Base-by-base conservation (phyloP, 1,284 basidiomycete species). In the Cutaneotrichosporon arboriforme region DNA sequence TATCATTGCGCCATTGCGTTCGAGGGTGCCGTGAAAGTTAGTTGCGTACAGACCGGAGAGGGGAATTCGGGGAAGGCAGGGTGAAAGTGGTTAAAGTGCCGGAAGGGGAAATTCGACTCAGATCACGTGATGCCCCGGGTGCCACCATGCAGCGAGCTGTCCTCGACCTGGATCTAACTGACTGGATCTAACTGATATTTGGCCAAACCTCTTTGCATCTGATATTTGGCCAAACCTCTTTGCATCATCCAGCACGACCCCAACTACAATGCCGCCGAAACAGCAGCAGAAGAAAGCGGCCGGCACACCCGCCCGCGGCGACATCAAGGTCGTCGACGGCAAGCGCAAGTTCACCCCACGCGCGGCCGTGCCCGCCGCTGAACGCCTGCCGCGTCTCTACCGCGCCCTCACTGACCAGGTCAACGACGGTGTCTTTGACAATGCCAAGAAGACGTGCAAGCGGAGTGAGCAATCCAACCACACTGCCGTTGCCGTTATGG, bases 401-500 rank as follows among this genome's bases (percentile, higher is more conserved):
- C 82, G 81, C 49, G 86, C 87, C 46, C 76, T 92, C 18, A 84
- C 83, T 66, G 85, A 87, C 20, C 89, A 91, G 68, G 83, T 90
- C 63, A 87, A 91, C 61, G 87, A 86, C 33, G 86, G 85, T 3
- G 84, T 88, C 74, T 85, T 87, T 68, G 76, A 77, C 52, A 89
- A 87, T 69, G 87, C 88, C 26, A 80, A 89, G 68, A 88, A 85
- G 80, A 90, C 88, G 57, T 90, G 88, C 78, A 86, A 88, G 76
- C 89, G 88, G 77, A 87, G 89, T 88, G 65, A 61, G 83, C 80
- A 53, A 14, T 18, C 36, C 8, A 18, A 15, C n/a, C 36, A 15
- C 36, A 1, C n/a, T 38, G 3, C 8, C 14, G 3, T 38, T 7
- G 15, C 26, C 26, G 7, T 10, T 31, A 5, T 21, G 21, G 45